Base-by-base conservation (phyloP, 1,139 yeast species). In the Saccharomycopsis crataegensis region DNA sequence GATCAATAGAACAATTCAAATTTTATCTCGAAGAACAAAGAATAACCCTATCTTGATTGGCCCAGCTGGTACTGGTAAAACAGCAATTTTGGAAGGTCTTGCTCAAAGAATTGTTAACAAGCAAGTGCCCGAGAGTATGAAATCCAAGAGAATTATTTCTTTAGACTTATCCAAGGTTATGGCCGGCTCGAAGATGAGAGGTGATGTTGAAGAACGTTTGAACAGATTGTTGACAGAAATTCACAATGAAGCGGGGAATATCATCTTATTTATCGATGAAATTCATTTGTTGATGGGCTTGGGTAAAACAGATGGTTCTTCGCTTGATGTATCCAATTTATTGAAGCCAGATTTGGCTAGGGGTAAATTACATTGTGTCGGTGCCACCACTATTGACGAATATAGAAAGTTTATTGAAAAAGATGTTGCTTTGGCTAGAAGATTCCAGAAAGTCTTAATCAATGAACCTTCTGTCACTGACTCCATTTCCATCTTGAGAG, bases 11-110 rank as follows among this genome's bases (percentile, higher is more conserved):
- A 91, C 98, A 0, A 84, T 93, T 53, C 98, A 93, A 67, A 90
- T 93, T 52, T 72, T 93, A 49, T 88, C 96, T 0, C 75, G 99
- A 61, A 76, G 99, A 65, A 90, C 97, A 1, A 93, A 93, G 67
- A 91, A 91, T 65, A 93, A 93, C 65, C 98, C 98, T 0, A 96
- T 93, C 0, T 70, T 93, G 51, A 89, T 91, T 52, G 99, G 98
- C 58, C 82, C 87, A 60, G 98, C 99, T 0, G 99, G 99, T 70
- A 94, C 96, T 0, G 99, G 99, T 70, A 93, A 93, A 69, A 93
- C 98, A 0, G 95, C 97, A 6, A 83, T 93, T 53, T 86, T 93
- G 81, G 99, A 93, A 67, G 99, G 98, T 0, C 74, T 93, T 50
- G 98, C 98, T 0, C 98, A 93, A 69, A 72, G 97, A 62, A 90